phyloP scores from a whole-genome alignment of 148 eudicot species.

The Dianthus caryophyllus region DNA sequence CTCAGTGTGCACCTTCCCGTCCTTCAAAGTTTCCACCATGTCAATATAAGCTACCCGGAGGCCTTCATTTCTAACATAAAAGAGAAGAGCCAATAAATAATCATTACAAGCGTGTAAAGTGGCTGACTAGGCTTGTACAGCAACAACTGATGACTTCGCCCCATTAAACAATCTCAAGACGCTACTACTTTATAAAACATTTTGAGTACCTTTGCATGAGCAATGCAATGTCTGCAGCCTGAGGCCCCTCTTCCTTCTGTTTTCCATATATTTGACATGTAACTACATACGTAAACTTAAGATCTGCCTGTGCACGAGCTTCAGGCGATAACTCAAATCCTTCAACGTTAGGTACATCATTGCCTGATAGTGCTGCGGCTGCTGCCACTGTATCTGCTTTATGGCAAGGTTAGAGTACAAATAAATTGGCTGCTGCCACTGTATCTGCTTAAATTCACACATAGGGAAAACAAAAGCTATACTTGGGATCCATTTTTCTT shows the following conservation, averaged over 20 bases:
- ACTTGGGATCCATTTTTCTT: neutral
- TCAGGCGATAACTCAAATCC: conserved; percentile 93
- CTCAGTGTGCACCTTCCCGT: conserved; percentile 74
- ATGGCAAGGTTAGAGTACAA: conserved; percentile 14
- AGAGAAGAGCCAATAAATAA: neutral
- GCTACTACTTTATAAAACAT: neutral
- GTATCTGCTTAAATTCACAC: neutral
- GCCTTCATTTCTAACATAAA: conserved; percentile 69
- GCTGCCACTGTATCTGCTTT: conserved; percentile 67
- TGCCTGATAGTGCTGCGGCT: conserved; percentile 51
- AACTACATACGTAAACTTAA: conserved; percentile 93
- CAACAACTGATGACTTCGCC: neutral
- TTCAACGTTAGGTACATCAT: conserved; percentile 50
- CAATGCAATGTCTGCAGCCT: conserved; percentile 94
- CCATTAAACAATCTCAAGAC: neutral
- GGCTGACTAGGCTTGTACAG: neutral
- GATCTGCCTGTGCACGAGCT: conserved; percentile 94
- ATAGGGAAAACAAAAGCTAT: neutral
- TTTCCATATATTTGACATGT: conserved; percentile 98
- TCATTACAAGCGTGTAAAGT: neutral
- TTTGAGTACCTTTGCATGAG: conserved; percentile 80
- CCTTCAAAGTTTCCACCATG: conserved; percentile 74
- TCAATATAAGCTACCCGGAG: conserved; percentile 96
- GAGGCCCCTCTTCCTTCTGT: conserved; percentile 92
- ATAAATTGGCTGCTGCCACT: too few species aligned